Evolutionary conservation across 495 filamentous ascomycete species (phyloP), one percentile per base, ranked within the genome.

Genomic region (Filosporella fistucella): DNA sequence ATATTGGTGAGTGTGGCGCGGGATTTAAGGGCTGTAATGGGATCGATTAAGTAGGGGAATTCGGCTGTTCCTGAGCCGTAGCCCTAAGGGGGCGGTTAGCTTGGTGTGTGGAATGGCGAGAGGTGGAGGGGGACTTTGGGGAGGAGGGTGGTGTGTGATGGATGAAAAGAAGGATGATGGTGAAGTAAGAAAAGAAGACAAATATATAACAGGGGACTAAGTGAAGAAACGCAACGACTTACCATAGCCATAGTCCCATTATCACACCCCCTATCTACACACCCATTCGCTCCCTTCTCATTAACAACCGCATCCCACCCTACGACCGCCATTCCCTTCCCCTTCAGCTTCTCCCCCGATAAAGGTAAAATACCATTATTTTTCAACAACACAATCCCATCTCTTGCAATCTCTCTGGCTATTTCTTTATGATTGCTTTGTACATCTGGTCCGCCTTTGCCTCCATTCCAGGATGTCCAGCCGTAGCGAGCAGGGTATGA

Each of bases 51-150:
- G 65, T 95, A 96, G 1, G 91, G 90, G 72, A 89, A 96, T 54
- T 91, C 81, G 26, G 85, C 75, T 23, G 86, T 86, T 35, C 91
- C 91, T 47, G 87, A 93, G 26, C 90, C 93, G 91, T 91, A 98
- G 36, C 80, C n/a, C n/a, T n/a, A n/a, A n/a, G n/a, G n/a, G n/a
- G n/a, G n/a, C n/a, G n/a, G n/a, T n/a, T n/a, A n/a, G n/a, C n/a
- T n/a, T n/a, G n/a, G n/a, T n/a, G n/a, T n/a, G n/a, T n/a, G n/a
- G n/a, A n/a, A n/a, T n/a, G n/a, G n/a, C n/a, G n/a, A n/a, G n/a
- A n/a, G n/a, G n/a, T n/a, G n/a, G n/a, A n/a, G n/a, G n/a, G n/a
- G n/a, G n/a, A n/a, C n/a, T n/a, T n/a, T n/a, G n/a, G n/a, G n/a
- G n/a, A n/a, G n/a, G n/a, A n/a, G n/a, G n/a, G n/a, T n/a, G n/a